Conservation (phyloP, 192 early-diverging fungal species). For the Backusella mclennaniae region DNA sequence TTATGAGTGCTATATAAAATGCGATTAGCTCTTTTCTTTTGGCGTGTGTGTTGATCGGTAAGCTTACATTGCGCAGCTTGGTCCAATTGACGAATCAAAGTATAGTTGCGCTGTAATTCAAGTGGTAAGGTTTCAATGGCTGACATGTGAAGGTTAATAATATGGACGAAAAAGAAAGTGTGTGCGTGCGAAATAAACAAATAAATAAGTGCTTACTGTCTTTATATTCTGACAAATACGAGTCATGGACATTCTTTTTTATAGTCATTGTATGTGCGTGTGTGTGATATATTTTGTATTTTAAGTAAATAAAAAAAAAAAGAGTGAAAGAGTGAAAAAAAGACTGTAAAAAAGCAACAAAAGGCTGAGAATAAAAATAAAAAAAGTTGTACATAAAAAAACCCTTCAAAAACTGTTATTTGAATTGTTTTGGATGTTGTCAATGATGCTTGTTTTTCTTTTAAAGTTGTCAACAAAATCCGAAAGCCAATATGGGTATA, state of each 20-base stretch:
- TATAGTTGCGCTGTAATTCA: constrained; percentile 81
- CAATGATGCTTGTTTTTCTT: no score
- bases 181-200: not conserved
- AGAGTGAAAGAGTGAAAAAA: not conserved
- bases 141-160: constrained; percentile 14
- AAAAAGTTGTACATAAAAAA: no score
- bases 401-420: no score
- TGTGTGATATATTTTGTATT: not conserved
- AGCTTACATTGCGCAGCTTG: constrained; percentile 58
- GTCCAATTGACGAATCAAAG: constrained; percentile 89
- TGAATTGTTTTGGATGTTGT: no score
- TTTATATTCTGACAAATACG: not conserved
- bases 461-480: no score
- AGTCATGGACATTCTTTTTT: not conserved
- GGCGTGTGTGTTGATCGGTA: not conserved
- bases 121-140: constrained; percentile 69
- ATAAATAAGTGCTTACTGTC: not conserved
- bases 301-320: not conserved
- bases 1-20: constrained; percentile 54
- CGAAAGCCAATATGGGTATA: no score
- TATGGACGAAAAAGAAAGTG: not conserved
- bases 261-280: not conserved
- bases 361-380: no score
- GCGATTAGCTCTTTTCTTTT: not conserved
- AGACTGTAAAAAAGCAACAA: not conserved